These are phyloP conservation scores for Phytophthora europaea DNA, from an alignment of 352 stramenopile genomes.

Conservation along the genomic window DNA sequence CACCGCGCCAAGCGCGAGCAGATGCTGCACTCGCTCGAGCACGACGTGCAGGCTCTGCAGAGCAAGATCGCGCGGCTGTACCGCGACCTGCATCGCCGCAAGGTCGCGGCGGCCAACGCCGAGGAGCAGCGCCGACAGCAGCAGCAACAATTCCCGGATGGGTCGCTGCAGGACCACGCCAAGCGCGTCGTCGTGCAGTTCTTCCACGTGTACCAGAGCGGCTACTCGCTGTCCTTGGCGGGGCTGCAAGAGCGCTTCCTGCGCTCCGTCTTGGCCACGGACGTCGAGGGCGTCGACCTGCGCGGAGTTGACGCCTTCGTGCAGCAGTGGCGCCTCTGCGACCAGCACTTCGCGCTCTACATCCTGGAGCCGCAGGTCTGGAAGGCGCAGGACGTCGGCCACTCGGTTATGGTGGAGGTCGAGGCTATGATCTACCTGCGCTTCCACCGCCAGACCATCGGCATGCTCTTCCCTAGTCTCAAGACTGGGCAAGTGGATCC, in stretches of 20 bases:
- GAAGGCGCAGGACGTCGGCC: constrained; percentile 27
- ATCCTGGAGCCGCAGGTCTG: constrained; percentile 36
- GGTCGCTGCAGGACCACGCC: constrained; percentile 30
- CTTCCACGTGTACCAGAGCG: constrained; percentile 42
- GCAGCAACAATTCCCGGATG: constrained; percentile 12
- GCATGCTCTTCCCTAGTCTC: constrained; percentile 38
- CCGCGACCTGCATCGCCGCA: constrained; percentile 27
- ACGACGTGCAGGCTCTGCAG: constrained; percentile 31
- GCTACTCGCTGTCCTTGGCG: constrained; percentile 30
- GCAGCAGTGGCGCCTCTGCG: constrained; percentile 29
- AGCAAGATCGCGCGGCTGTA: constrained; percentile 40
- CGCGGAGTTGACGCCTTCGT: constrained; percentile 23
- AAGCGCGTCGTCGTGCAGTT: constrained; percentile 37
- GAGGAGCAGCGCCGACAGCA: constrained; percentile 24
- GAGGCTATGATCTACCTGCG: constrained; percentile 44
- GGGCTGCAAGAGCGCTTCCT: constrained; percentile 40
- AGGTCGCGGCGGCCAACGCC: constrained; percentile 8
- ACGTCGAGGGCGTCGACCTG: constrained; percentile 33
- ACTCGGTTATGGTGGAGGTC: constrained; percentile 38
- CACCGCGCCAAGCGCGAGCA: constrained; percentile 49
- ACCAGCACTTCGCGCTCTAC: constrained; percentile 14
- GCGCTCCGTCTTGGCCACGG: constrained; percentile 31
- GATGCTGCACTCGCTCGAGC: constrained; percentile 28
- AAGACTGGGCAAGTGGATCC: constrained; percentile 28
- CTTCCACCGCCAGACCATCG: constrained; percentile 39